phyloP scores from a whole-genome alignment of 345 rosid genomes.

The Lagerstroemia speciosa region DNA sequence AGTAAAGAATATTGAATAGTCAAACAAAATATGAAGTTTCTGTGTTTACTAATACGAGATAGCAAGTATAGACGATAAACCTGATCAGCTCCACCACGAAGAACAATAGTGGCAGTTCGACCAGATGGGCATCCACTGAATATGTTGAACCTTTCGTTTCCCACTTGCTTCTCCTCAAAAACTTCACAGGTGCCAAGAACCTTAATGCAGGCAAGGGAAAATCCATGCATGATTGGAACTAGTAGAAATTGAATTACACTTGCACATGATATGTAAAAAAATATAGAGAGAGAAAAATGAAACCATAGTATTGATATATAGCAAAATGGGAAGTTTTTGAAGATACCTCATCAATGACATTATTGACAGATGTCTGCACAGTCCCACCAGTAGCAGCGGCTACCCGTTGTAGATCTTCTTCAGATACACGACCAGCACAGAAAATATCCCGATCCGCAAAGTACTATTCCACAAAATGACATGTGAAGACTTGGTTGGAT shows the following conservation, averaged over 20 bases:
- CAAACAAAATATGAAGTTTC: neutral
- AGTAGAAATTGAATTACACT: neutral
- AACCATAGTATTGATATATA: too few relatives aligned
- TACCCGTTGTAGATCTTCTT: constrained; percentile 87
- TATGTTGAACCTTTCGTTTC: constrained; percentile 94
- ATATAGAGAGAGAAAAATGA: neutral
- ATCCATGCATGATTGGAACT: neutral
- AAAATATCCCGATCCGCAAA: constrained; percentile 98
- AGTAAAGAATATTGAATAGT: neutral
- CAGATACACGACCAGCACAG: constrained; percentile 99
- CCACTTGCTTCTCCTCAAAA: constrained; percentile 97
- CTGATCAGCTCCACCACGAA: constrained; percentile 99
- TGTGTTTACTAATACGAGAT: neutral
- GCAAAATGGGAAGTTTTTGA: neutral
- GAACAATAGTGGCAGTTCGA: constrained; percentile 88
- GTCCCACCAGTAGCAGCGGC: constrained; percentile 98
- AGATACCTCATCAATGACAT: constrained; percentile 73
- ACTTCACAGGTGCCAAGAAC: constrained; percentile 93
- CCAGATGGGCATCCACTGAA: constrained; percentile 98
- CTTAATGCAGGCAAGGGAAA: constrained; percentile 26
- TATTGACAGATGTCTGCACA: constrained; percentile 90
- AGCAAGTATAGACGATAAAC: constrained; percentile 21
- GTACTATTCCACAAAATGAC: constrained; percentile 39
- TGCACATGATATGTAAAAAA: neutral
- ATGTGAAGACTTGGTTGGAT: neutral